A percentile compares a stretch with the other conserved stretches of the same genome.
These are phyloP conservation scores for Aspergillus cavernicola DNA, from an alignment of 495 filamentous ascomycete genomes.

Conservation along the genomic window DNA sequence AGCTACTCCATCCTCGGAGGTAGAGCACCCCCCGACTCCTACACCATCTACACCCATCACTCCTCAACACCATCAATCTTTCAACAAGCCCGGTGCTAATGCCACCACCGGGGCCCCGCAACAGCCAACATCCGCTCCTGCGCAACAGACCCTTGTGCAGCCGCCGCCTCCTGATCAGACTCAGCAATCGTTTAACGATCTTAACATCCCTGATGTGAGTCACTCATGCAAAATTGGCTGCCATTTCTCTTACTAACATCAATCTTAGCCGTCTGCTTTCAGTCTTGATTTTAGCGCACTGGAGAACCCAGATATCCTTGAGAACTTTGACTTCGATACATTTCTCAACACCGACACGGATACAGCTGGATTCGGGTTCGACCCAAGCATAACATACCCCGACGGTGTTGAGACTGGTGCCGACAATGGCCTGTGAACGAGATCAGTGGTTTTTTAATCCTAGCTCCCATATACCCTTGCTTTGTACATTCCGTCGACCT, in stretches of 20 bases:
- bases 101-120: slow-evolving; percentile 39
- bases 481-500: slow-evolving; percentile 32
- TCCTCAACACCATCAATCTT: slow-evolving; percentile 65
- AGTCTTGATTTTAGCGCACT: slow-evolving; percentile 61
- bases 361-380: slow-evolving; percentile 49
- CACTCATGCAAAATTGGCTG: slow-evolving; percentile 22
- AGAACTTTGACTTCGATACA: slow-evolving; percentile 94
- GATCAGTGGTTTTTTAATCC: slow-evolving; percentile 35
- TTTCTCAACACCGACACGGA: slow-evolving; percentile 70
- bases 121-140: slow-evolving; percentile 41
- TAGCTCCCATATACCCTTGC: slow-evolving; percentile 46
- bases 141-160: slow-evolving; percentile 40
- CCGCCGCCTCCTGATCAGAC: slow-evolving; percentile 46
- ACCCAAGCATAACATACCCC: slow-evolving; percentile 41
- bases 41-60: slow-evolving; percentile 85
- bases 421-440: slow-evolving; percentile 43
- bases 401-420: slow-evolving; percentile 53
- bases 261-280: slow-evolving; percentile 31
- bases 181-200: slow-evolving; percentile 35
- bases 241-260: slow-evolving; percentile 14
- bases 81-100: slow-evolving; percentile 55
- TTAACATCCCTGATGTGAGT: slow-evolving; percentile 42
- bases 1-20: slow-evolving; percentile 73
- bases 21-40: slow-evolving; percentile 68
- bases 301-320: slow-evolving; percentile 67